Conservation (phyloP, 2,329 filamentous ascomycete species). For the Hypoxylon sp. region DNA sequence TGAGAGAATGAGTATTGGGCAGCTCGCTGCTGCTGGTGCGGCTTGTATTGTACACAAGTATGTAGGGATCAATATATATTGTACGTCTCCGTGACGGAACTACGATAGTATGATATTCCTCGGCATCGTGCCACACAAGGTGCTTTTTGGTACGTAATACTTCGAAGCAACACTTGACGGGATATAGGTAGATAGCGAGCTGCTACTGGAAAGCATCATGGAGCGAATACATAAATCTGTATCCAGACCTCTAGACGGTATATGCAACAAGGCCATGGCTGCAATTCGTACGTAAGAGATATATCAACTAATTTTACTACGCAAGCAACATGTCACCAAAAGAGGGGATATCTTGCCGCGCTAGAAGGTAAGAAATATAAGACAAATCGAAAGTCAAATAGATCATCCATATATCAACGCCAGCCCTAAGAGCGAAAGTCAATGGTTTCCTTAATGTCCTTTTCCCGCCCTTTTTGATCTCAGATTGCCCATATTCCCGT, state of each 20-base stretch:
- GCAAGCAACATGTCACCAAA: background rate
- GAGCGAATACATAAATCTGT: too few relatives aligned
- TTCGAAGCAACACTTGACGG: background rate
- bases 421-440: background rate
- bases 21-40: constrained; percentile 10
- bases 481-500: background rate
- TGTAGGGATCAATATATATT: constrained; percentile 22
- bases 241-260: too few relatives aligned
- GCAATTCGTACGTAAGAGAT: background rate
- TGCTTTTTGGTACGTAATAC: background rate
- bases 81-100: constrained; percentile 12
- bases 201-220: background rate
- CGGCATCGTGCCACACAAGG: background rate
- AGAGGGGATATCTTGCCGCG: background rate
- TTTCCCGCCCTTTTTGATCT: background rate
- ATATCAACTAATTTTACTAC: background rate
- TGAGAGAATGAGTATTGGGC: background rate
- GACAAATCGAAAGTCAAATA: background rate
- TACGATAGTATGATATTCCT: background rate
- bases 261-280: too few relatives aligned
- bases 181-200: background rate
- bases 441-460: background rate
- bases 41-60: constrained; percentile 23
- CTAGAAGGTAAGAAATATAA: background rate
- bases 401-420: background rate